Base-by-base conservation (phyloP, 345 rosid genomes). In the Ricinus communis region DNA sequence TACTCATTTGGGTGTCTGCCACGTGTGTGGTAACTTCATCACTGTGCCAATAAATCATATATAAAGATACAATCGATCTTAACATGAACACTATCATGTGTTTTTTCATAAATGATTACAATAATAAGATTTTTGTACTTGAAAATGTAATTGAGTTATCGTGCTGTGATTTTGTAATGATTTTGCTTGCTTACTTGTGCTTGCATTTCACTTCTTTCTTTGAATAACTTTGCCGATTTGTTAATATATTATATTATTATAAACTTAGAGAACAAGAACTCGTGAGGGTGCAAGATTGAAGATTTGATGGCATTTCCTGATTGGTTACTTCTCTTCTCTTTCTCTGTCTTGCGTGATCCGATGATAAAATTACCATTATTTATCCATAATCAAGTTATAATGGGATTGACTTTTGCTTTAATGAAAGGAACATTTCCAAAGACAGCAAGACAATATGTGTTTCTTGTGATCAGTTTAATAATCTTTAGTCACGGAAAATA, bases 351-450 rank as follows among this genome's bases (percentile, higher is more conserved):
- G 73, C 82, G 77, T 73, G 53, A 75, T 65, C 30, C 5, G 56
- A 62, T 80, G 65, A 12, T 54, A 18, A 38, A n/a, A 19, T 36
- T 41, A 43, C 52, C 43, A 80, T 72, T 14, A 66, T 55, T 43
- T 57, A 67, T 36, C 38, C 21, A 25, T 62, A 70, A 74, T 63
- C 25, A 45, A 41, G 71, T 18, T 68, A 65, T 25, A 18, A 8
- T 69, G 60, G 27, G 60, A 62, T 58, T 21, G 59, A 27, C 7
- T 56, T 65, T 64, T 76, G 76, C 30, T 18, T 65, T 68, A 64
- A 38, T 78, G 50, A 69, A 16, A 79, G 83, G 83, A 75, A 74
- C 85, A 74, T 82, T n/a, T 70, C 73, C 79, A 81, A 74, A 64
- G 66, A 77, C 83, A 74, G 78, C 78, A 36, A 60, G 74, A 75